These are phyloP conservation scores for Amniculicola lignicola DNA, from an alignment of 495 filamentous ascomycete species.

Conservation along the genomic window DNA sequence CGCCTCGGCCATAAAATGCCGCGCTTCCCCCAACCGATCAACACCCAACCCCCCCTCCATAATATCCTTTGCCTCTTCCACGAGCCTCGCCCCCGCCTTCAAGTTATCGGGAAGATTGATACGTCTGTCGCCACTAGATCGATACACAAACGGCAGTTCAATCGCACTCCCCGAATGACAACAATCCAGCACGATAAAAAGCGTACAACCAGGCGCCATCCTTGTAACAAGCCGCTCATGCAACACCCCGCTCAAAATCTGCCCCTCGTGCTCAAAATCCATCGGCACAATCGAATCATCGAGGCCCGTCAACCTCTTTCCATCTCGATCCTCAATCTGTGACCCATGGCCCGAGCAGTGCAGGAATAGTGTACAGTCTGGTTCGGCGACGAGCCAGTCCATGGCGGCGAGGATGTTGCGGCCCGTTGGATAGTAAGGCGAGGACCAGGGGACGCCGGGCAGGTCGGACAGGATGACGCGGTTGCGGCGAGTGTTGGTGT, in stretches of 20 bases:
- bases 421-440: conserved; percentile 52
- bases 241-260: conserved; percentile 52
- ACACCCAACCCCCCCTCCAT: conserved; percentile 54
- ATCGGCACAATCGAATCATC: conserved; percentile 58
- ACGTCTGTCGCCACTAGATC: conserved; percentile 50
- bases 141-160: conserved; percentile 58
- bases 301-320: conserved; percentile 40
- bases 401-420: conserved; percentile 57
- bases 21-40: conserved; percentile 50
- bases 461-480: conserved; percentile 56
- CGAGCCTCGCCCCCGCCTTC: conserved; percentile 50
- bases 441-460: conserved; percentile 45
- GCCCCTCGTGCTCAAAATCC: conserved; percentile 51
- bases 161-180: conserved; percentile 61
- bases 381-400: conserved; percentile 54
- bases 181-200: conserved; percentile 61
- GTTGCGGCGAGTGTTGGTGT: conserved; percentile 47
- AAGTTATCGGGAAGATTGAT: conserved; percentile 56
- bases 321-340: conserved; percentile 36
- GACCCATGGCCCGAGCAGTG: conserved; percentile 61
- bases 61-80: conserved; percentile 47
- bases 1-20: conserved; percentile 53
- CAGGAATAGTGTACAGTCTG: conserved; percentile 52
- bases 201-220: conserved; percentile 49
- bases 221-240: conserved; percentile 54